These are phyloP conservation scores for Colletotrichum cordylinicola DNA, from an alignment of 2,329 filamentous ascomycete species.

Conservation along the genomic window DNA sequence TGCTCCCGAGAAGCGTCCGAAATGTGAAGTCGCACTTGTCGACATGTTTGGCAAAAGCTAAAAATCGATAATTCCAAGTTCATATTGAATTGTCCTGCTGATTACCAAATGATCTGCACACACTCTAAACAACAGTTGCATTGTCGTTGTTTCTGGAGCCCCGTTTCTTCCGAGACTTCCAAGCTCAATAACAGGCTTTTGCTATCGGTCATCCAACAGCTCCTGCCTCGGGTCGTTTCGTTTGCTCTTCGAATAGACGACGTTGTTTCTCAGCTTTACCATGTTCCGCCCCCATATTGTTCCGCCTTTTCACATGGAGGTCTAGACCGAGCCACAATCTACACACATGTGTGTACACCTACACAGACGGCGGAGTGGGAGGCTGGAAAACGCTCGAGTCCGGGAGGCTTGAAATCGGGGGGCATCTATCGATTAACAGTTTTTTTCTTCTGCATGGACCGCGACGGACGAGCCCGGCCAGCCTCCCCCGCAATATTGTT, in stretches of 20 bases:
- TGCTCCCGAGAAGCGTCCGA: neutral
- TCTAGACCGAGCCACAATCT: neutral
- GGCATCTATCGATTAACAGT: neutral
- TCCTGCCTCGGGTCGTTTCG: neutral
- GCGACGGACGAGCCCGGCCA: neutral
- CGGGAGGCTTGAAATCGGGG: neutral
- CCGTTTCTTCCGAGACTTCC: conserved; percentile 12
- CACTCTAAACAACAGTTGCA: neutral
- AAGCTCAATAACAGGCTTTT: neutral
- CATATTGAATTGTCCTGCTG: neutral
- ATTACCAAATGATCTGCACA: neutral
- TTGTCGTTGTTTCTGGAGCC: conserved; percentile 2
- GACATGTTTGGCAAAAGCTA: neutral
- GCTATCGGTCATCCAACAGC: neutral
- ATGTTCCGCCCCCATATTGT: neutral
- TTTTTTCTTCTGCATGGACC: neutral
- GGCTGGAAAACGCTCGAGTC: neutral
- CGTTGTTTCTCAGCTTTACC: neutral
- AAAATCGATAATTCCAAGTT: neutral
- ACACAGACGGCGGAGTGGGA: neutral
- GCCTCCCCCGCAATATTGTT: neutral
- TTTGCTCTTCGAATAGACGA: neutral
- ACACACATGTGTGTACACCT: neutral
- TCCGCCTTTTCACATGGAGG: neutral
- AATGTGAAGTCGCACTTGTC: neutral